Conservation (phyloP, 108 stramenopile genomes). For the Licmophora abbreviata region DNA sequence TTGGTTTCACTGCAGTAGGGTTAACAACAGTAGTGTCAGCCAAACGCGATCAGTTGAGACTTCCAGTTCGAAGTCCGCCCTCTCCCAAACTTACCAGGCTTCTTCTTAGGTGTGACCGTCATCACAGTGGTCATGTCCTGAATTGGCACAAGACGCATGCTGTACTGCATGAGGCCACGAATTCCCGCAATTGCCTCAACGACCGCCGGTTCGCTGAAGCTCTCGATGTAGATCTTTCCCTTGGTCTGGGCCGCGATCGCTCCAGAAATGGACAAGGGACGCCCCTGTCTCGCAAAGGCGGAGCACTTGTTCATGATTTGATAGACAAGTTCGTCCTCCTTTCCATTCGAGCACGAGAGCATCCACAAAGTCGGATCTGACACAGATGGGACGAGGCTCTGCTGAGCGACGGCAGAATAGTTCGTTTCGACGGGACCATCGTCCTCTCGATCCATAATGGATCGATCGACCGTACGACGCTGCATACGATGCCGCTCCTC, state of each 20-base stretch:
- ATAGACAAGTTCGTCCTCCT: constrained; percentile 82
- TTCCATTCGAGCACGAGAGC: constrained; percentile 82
- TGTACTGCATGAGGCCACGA: constrained; percentile 71
- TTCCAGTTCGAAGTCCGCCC: no score
- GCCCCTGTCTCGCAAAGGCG: constrained; percentile 70
- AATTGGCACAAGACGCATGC: constrained; percentile 84
- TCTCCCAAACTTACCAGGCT: constrained; percentile 58
- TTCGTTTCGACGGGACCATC: constrained; percentile 35
- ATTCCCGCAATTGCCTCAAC: constrained; percentile 88
- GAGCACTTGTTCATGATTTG: constrained; percentile 95
- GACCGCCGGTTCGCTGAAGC: constrained; percentile 84
- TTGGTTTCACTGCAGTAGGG: constrained; percentile 64
- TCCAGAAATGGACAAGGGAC: constrained; percentile 74
- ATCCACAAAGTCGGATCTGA: constrained; percentile 93
- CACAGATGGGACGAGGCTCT: constrained; percentile 85
- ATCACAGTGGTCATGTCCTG: constrained; percentile 95
- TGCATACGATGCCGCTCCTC: constrained; percentile 80
- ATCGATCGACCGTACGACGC: constrained; percentile 34
- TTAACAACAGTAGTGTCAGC: neutral
- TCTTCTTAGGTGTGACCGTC: constrained; percentile 80
- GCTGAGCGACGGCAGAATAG: constrained; percentile 78
- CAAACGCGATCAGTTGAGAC: constrained; percentile 4
- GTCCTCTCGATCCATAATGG: constrained; percentile 31
- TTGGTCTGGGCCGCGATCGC: constrained; percentile 84
- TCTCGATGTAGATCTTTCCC: constrained; percentile 92